Conservation (phyloP, 202 grass and related monocot genomes). For the Eragrostis tef region DNA sequence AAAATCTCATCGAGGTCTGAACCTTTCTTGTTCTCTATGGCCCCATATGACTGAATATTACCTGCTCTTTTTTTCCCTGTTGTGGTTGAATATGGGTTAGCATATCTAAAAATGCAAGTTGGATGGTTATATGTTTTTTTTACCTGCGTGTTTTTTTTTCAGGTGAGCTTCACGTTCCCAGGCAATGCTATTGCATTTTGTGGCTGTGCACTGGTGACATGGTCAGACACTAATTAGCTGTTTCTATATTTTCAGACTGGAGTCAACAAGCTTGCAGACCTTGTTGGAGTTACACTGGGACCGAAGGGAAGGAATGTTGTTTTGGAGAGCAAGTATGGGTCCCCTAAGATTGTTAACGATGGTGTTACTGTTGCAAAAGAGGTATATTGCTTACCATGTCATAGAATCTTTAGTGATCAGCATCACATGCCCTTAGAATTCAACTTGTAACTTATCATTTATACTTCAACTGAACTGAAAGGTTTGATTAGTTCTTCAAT, state of each 20-base stretch:
- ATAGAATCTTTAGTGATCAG: not conserved
- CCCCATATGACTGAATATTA: not conserved
- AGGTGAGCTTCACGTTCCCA: constrained; percentile 50
- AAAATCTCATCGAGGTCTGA: constrained; percentile 84
- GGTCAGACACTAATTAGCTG: not conserved
- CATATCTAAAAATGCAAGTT: not conserved
- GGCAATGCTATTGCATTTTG: not conserved
- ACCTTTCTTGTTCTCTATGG: constrained; percentile 3
- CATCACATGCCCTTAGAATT: not conserved
- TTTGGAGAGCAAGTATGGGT: constrained; percentile 99
- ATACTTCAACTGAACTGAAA: not conserved
- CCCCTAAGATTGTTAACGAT: constrained; percentile 97
- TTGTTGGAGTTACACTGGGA: constrained; percentile 95
- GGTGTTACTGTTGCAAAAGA: constrained; percentile 97
- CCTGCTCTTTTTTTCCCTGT: not conserved
- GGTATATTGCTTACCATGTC: constrained; percentile 47
- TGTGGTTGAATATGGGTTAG: not conserved
- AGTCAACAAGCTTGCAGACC: constrained; percentile 93
- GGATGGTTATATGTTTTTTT: not conserved
- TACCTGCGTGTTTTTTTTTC: too few relatives aligned
- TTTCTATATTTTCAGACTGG: constrained; percentile 61
- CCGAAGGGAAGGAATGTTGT: constrained; percentile 99
- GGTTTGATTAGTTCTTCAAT: not conserved
- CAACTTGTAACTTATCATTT: not conserved
- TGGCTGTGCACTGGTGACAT: not conserved